phyloP scores from a whole-genome alignment of 1,284 basidiomycete genomes.

The Thelephora terrestris region DNA sequence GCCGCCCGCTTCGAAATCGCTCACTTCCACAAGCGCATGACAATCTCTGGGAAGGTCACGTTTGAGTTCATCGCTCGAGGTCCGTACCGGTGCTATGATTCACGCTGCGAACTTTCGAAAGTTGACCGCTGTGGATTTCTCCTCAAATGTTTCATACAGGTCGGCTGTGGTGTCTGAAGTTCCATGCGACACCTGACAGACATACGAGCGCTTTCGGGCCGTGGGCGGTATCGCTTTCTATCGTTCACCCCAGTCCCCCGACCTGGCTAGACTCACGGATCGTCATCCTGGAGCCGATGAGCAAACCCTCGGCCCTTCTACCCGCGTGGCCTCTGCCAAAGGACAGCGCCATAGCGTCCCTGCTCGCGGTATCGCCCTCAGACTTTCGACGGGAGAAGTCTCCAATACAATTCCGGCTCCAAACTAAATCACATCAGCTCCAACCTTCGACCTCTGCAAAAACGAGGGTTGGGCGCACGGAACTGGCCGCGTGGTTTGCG shows the following conservation, averaged over 20 bases:
- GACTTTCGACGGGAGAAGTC: constrained; percentile 16
- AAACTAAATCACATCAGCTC: constrained; percentile 22
- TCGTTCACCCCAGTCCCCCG: constrained; percentile 49
- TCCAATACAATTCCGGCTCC: constrained; percentile 32
- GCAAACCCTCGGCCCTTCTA: constrained; percentile 11
- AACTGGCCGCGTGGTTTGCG: constrained; percentile 35
- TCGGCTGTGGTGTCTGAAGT: constrained; percentile 51
- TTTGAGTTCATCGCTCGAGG: constrained; percentile 63
- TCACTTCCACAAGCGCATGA: constrained; percentile 61
- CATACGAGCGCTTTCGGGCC: constrained; percentile 24
- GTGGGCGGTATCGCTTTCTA: constrained; percentile 45
- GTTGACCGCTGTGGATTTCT: background rate
- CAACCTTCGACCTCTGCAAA: constrained; percentile 9
- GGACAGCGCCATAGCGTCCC: constrained; percentile 5
- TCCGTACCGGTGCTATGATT: constrained; percentile 18
- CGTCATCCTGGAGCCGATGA: constrained; percentile 33
- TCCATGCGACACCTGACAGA: constrained; percentile 28
- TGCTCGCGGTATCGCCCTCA: constrained; percentile 5
- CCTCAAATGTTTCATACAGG: constrained; percentile 28
- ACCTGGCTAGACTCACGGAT: constrained; percentile 50
- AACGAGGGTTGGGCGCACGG: constrained; percentile 12
- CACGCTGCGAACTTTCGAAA: too few species aligned
- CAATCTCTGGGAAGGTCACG: constrained; percentile 39
- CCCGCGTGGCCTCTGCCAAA: constrained; percentile 3
- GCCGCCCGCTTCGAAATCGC: constrained; percentile 40